A percentile compares a stretch with the other conserved stretches of the same genome.
These are phyloP conservation scores for Hymenoscyphus infarciens DNA, from an alignment of 2,329 filamentous ascomycete species.

Conservation along the genomic window DNA sequence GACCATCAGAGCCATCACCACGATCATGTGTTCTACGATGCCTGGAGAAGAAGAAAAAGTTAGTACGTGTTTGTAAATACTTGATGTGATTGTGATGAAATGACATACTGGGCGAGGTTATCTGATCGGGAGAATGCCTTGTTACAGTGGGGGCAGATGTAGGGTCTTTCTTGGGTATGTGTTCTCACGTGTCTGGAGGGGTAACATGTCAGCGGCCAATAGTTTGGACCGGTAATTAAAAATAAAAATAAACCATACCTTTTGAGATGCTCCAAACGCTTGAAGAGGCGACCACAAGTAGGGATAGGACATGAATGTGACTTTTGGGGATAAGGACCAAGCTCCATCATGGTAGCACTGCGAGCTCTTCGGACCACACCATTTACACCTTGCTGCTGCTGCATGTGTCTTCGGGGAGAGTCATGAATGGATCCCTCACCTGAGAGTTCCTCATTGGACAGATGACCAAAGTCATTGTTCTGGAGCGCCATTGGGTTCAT, in stretches of 20 bases:
- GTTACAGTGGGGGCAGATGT: constrained; percentile 95
- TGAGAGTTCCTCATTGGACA: constrained; percentile 60
- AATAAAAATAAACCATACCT: constrained; percentile 64
- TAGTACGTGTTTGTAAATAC: constrained; percentile 24
- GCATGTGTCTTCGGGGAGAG: constrained; percentile 60
- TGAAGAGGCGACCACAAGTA: constrained; percentile 94
- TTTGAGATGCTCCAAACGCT: constrained; percentile 98
- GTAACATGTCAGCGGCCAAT: constrained; percentile 48
- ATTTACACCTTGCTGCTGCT: constrained; percentile 53
- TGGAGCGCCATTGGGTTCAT: constrained; percentile 67
- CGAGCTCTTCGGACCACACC: constrained; percentile 84
- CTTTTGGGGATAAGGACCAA: constrained; percentile 94
- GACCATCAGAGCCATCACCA: constrained; percentile 62
- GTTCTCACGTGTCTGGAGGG: constrained; percentile 88
- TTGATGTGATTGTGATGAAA: constrained; percentile 25
- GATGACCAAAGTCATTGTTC: constrained; percentile 64
- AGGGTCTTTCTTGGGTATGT: constrained; percentile 98
- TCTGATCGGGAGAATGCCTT: constrained; percentile 98
- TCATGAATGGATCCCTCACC: constrained; percentile 57
- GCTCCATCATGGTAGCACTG: constrained; percentile 93
- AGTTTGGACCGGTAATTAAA: constrained; percentile 30
- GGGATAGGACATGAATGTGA: constrained; percentile 99
- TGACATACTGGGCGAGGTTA: constrained; percentile 90
- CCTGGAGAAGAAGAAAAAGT: constrained; percentile 40
- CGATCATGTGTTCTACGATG: constrained; percentile 81